Evolutionary conservation across 1,284 basidiomycete genomes (phyloP).

Genomic region (Mycena citricolor): DNA sequence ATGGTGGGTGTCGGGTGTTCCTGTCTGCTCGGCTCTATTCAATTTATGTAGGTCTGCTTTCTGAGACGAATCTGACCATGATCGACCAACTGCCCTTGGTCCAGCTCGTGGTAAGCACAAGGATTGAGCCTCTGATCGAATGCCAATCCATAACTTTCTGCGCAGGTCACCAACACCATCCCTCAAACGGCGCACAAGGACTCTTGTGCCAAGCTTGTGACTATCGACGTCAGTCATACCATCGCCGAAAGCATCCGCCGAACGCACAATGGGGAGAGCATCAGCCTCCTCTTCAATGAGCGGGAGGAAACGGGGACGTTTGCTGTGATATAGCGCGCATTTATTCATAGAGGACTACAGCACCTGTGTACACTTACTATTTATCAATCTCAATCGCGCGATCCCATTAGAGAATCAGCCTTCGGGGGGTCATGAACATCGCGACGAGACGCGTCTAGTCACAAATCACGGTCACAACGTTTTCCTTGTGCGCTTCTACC

Average conservation of each 20-base stretch:
- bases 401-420: too few relatives aligned
- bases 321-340: slow-evolving; percentile 37
- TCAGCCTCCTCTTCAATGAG: slow-evolving; percentile 79
- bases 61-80: slow-evolving; percentile 79
- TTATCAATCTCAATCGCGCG: too few relatives aligned
- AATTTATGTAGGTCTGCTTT: slow-evolving; percentile 67
- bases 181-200: slow-evolving; percentile 46
- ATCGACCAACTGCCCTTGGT: slow-evolving; percentile 82
- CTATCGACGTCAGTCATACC: slow-evolving; percentile 86
- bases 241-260: slow-evolving; percentile 95
- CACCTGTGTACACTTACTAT: too few relatives aligned
- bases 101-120: slow-evolving; percentile 75
- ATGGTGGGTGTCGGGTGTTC: slow-evolving; percentile 57
- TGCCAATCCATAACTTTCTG: background rate
- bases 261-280: slow-evolving; percentile 95
- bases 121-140: background rate
- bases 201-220: slow-evolving; percentile 62
- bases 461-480: too few relatives aligned
- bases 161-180: slow-evolving; percentile 46
- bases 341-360: too few relatives aligned
- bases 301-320: slow-evolving; percentile 57
- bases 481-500: too few relatives aligned
- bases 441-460: too few relatives aligned
- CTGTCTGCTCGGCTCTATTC: slow-evolving; percentile 1
- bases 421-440: too few relatives aligned